Conservation (phyloP, 1,139 yeast species). For the Pichia kudriavzevii region DNA sequence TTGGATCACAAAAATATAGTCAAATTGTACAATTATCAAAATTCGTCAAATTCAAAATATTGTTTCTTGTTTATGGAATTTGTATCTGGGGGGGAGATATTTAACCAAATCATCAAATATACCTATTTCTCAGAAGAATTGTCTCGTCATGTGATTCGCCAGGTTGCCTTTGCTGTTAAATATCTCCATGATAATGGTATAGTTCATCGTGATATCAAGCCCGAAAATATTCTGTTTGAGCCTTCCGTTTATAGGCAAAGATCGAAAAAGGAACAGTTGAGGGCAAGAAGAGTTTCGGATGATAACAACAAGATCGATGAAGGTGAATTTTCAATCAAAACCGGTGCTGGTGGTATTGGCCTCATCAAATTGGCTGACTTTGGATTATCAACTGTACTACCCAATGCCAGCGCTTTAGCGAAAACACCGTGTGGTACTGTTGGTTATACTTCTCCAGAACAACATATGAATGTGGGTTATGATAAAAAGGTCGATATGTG, state of each 20-base stretch:
- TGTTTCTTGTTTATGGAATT: constrained; percentile 50
- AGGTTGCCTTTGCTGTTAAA: constrained; percentile 73
- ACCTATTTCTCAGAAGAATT: constrained; percentile 87
- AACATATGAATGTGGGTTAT: constrained; percentile 49
- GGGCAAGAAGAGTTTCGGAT: constrained; percentile 59
- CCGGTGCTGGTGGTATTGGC: constrained; percentile 91
- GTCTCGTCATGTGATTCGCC: constrained; percentile 79
- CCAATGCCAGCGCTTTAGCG: constrained; percentile 36
- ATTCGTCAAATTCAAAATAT: constrained; percentile 33
- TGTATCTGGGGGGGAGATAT: constrained; percentile 45
- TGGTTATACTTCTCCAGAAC: constrained; percentile 59
- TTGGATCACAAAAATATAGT: constrained; percentile 45
- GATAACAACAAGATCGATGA: constrained; percentile 76
- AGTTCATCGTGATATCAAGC: constrained; percentile 93
- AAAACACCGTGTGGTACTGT: constrained; percentile 61
- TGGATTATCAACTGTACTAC: constrained; percentile 47
- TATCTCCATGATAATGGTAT: constrained; percentile 82
- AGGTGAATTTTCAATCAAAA: constrained; percentile 65
- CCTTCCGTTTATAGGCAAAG: constrained; percentile 61
- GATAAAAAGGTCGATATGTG: constrained; percentile 59
- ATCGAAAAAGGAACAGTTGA: constrained; percentile 25
- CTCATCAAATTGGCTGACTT: constrained; percentile 75
- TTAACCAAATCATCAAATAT: constrained; percentile 56
- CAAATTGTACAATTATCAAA: constrained; percentile 41
- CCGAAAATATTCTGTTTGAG: constrained; percentile 80